Evolutionary conservation across 1,139 yeast species (phyloP).

Genomic region (Yamadazyma buinensis): DNA sequence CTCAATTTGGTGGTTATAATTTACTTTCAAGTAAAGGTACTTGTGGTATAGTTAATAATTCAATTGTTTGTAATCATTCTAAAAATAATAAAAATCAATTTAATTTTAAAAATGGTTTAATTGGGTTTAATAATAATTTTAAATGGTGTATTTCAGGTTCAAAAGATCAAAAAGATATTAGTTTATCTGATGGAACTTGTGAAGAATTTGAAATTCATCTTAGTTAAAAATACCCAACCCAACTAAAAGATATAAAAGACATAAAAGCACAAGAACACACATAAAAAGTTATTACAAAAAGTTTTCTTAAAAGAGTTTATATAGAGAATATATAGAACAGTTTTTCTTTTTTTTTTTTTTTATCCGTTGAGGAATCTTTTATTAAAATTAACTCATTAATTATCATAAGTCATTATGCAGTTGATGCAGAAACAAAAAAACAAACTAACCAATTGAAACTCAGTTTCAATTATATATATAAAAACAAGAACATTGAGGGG

Average conservation of each 20-base stretch:
- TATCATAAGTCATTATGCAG: slow-evolving; percentile 39
- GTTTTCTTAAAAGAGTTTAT: too few relatives aligned
- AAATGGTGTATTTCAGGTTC: slow-evolving; percentile 59
- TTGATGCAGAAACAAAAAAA: slow-evolving; percentile 37
- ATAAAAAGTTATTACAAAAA: background rate
- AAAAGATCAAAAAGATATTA: slow-evolving; percentile 51
- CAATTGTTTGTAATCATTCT: slow-evolving; percentile 30
- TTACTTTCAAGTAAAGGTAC: slow-evolving; percentile 66
- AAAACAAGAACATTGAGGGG: background rate
- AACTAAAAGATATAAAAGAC: background rate
- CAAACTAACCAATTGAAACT: slow-evolving; percentile 11
- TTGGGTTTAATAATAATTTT: slow-evolving; percentile 62
- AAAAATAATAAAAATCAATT: slow-evolving; percentile 44
- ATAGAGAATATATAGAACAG: too few relatives aligned
- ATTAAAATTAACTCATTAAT: slow-evolving; percentile 20
- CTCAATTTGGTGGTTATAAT: slow-evolving; percentile 70
- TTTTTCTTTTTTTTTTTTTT: slow-evolving; percentile 60
- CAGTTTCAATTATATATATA: slow-evolving; percentile 5
- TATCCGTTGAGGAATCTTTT: slow-evolving; percentile 50
- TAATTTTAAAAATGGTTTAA: slow-evolving; percentile 39
- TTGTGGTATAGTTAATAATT: slow-evolving; percentile 53
- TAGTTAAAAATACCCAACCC: background rate
- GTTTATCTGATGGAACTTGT: slow-evolving; percentile 44
- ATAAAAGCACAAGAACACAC: background rate
- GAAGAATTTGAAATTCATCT: slow-evolving; percentile 12